phyloP scores from a whole-genome alignment of 225 moss, liverwort and hornwort species.

The Bryoerythrophyllum caledonicum region DNA sequence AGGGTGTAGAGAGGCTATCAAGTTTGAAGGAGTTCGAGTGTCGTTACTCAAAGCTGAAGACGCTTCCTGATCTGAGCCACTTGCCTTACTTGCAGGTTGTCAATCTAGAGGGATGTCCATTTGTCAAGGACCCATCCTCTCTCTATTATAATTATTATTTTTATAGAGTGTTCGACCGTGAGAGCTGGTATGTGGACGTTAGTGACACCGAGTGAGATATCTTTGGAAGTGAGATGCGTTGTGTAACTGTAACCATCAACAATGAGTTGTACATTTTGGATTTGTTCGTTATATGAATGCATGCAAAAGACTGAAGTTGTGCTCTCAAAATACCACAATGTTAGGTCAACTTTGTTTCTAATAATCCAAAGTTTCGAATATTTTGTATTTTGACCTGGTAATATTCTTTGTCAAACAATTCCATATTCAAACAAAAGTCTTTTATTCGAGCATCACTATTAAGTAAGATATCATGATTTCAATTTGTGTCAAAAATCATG shows the following conservation, averaged over 20 bases:
- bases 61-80: background rate
- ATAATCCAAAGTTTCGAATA: no score
- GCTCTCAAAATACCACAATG: background rate
- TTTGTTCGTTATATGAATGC: background rate
- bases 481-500: background rate
- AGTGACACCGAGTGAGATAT: no score
- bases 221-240: background rate
- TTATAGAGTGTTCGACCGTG: no score
- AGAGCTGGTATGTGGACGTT: no score
- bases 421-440: no score
- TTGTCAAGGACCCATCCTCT: background rate
- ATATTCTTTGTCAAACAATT: no score
- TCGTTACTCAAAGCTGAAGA: rapidly evolving
- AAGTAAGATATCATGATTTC: no score
- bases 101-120: rapidly evolving
- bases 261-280: background rate
- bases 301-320: background rate
- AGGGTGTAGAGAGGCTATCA: background rate
- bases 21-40: background rate
- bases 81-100: background rate
- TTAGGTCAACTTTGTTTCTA: no score
- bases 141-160: no score
- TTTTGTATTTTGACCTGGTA: no score
- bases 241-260: background rate
- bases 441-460: no score